phyloP scores from a whole-genome alignment of 2,329 filamentous ascomycete genomes.

The Fusarium chlamydosporum region DNA sequence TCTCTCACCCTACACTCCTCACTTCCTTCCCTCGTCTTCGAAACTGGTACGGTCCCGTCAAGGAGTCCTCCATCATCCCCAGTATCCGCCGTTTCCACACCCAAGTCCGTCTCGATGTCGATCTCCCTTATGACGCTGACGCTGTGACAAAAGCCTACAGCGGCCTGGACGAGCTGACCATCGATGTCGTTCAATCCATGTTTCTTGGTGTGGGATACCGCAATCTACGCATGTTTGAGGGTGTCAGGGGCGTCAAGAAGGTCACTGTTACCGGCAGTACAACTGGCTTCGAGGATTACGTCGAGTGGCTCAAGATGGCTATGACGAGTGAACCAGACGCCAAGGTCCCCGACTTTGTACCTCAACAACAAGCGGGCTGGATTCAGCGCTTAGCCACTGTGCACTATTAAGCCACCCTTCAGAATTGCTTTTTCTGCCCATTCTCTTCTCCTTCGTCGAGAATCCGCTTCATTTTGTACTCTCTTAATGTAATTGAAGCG shows the following conservation, averaged over 20 bases:
- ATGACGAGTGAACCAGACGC: constrained; percentile 54
- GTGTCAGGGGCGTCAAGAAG: constrained; percentile 57
- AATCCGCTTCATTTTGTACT: constrained; percentile 10
- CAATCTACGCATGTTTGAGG: constrained; percentile 60
- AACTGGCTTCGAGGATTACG: constrained; percentile 60
- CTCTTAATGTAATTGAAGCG: constrained; percentile 2
- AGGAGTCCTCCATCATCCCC: constrained; percentile 49
- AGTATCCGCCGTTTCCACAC: constrained; percentile 59
- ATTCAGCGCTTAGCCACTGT: constrained; percentile 43
- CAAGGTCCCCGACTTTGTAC: constrained; percentile 42
- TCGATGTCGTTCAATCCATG: constrained; percentile 58
- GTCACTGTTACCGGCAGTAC: constrained; percentile 57
- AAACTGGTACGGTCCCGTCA: constrained; percentile 52
- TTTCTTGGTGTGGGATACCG: constrained; percentile 58
- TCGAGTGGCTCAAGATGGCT: constrained; percentile 57
- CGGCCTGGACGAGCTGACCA: constrained; percentile 57
- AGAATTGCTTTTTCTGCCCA: neutral
- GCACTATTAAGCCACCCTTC: constrained; percentile 38
- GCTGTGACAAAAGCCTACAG: constrained; percentile 55
- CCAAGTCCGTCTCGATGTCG: constrained; percentile 59
- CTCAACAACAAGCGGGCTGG: constrained; percentile 44
- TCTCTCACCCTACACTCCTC: constrained; percentile 59
- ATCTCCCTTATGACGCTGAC: constrained; percentile 53
- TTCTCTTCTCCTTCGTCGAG: neutral
- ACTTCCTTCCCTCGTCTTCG: constrained; percentile 59